Conservation (phyloP, 345 rosid species). For the Lumnitzera littorea region DNA sequence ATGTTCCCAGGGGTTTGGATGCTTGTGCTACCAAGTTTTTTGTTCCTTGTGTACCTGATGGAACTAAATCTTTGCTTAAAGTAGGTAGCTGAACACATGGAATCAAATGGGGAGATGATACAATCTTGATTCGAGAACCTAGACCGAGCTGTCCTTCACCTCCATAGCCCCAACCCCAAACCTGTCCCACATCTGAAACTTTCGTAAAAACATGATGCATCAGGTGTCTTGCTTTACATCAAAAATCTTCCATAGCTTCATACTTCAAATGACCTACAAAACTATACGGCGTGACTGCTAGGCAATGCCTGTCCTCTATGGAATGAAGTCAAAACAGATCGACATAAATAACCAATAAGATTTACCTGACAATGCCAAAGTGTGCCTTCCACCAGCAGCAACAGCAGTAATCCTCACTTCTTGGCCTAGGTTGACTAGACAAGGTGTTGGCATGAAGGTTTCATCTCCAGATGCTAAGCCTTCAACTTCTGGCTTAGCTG, state of each 20-base stretch:
- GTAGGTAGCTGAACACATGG: conserved; percentile 51
- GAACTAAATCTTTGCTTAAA: conserved; percentile 38
- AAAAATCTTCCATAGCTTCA: conserved; percentile 57
- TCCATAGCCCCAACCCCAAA: conserved; percentile 99
- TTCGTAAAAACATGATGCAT: conserved; percentile 54
- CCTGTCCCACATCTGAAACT: conserved; percentile 95
- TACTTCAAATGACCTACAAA: conserved; percentile 54
- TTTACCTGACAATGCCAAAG: conserved; percentile 79
- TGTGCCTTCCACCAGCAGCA: conserved; percentile 84
- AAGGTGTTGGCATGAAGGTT: conserved; percentile 42
- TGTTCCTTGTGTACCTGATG: conserved; percentile 32
- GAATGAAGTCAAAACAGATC: conserved; percentile 4
- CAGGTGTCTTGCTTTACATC: conserved; percentile 48
- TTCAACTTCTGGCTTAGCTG: conserved; percentile 46
- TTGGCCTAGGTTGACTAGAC: conserved; percentile 43
- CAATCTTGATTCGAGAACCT: conserved; percentile 73
- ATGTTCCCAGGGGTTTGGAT: conserved; percentile 40
- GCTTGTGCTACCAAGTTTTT: conserved; percentile 23
- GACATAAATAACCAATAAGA: conserved; percentile 8
- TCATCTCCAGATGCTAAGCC: conserved; percentile 42
- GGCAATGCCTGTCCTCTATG: conserved; percentile 24
- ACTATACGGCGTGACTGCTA: conserved; percentile 35
- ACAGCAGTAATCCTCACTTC: conserved; percentile 66
- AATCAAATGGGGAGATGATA: conserved; percentile 74
- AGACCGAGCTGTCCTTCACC: conserved; percentile 92